A percentile compares a stretch with the other conserved stretches of the same genome.
phyloP scores from a whole-genome alignment of 1,284 basidiomycete species.

The Peniophora sp. region DNA sequence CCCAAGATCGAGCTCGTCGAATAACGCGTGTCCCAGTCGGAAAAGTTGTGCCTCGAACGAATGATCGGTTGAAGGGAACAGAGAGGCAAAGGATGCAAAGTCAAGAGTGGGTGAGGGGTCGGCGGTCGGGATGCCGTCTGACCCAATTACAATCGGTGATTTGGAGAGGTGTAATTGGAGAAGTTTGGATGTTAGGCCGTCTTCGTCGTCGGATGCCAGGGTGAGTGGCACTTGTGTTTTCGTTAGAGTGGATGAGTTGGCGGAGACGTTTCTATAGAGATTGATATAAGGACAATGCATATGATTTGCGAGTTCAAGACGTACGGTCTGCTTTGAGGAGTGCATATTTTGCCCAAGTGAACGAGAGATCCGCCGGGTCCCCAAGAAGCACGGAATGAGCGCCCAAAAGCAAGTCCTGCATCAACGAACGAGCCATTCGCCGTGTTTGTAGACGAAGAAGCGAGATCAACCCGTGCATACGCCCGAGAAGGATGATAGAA shows the following conservation, averaged over 20 bases:
- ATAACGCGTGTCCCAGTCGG: conserved; percentile 85
- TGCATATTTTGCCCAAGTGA: conserved; percentile 69
- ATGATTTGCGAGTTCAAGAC: conserved; percentile 76
- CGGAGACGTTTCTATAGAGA: conserved; percentile 34
- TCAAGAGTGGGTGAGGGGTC: conserved; percentile 50
- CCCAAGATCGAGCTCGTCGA: conserved; percentile 76
- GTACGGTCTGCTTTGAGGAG: conserved; percentile 59
- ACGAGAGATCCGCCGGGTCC: conserved; percentile 75
- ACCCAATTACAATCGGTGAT: conserved; percentile 56
- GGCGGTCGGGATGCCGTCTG: conserved; percentile 51
- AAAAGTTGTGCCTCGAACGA: conserved; percentile 79
- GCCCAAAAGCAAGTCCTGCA: conserved; percentile 78
- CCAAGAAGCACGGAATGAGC: conserved; percentile 90
- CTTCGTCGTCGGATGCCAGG: conserved; percentile 26
- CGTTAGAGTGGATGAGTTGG: conserved; percentile 50
- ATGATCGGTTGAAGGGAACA: conserved; percentile 70
- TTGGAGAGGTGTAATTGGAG: conserved; percentile 76
- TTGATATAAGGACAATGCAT: conserved; percentile 49
- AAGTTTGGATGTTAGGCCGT: conserved; percentile 51
- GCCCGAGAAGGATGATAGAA: conserved; percentile 66
- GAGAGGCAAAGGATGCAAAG: conserved; percentile 72
- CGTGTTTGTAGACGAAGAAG: conserved; percentile 54
- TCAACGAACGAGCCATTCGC: conserved; percentile 68
- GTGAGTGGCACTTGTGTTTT: conserved; percentile 39
- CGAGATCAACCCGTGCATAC: conserved; percentile 59